Evolutionary conservation across 345 rosid species (phyloP).

Genomic region (Populus euphratica): DNA sequence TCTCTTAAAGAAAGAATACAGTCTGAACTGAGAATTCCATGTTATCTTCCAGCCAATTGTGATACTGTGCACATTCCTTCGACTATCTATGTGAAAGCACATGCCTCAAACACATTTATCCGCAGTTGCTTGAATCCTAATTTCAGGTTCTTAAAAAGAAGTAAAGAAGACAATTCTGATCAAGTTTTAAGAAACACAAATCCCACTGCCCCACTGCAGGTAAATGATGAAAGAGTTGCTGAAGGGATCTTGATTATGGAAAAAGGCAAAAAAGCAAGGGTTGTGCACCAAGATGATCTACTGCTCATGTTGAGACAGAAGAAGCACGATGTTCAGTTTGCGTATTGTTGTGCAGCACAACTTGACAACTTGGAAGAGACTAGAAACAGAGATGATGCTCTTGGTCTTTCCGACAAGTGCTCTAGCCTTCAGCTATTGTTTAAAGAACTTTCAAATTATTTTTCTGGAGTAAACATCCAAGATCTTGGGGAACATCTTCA

Average conservation of each 20-base stretch:
- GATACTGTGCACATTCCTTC: conserved; percentile 66
- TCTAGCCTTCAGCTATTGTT: conserved; percentile 37
- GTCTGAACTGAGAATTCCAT: conserved; percentile 63
- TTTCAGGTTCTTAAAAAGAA: conserved; percentile 43
- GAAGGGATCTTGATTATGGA: conserved; percentile 61
- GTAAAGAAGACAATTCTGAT: conserved; percentile 27
- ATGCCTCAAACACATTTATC: conserved; percentile 60
- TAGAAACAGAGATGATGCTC: conserved; percentile 7
- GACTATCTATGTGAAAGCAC: conserved; percentile 50
- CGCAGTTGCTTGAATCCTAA: conserved; percentile 60
- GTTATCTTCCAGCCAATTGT: conserved; percentile 72
- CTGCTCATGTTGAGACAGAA: conserved; percentile 41
- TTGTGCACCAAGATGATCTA: conserved; percentile 77
- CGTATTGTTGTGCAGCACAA: conserved; percentile 55
- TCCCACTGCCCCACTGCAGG: conserved; percentile 26
- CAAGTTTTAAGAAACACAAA: conserved; percentile 14
- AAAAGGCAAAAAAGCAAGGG: conserved; percentile 51
- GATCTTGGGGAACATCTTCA: conserved; percentile 46
- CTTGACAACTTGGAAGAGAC: conserved; percentile 12
- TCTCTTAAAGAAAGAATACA: conserved; percentile 62
- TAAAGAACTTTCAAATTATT: conserved; percentile 28
- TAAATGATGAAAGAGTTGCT: conserved; percentile 56
- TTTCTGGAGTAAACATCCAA: conserved; percentile 39
- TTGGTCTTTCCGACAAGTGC: conserved; percentile 10
- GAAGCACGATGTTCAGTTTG: conserved; percentile 44